Evolutionary conservation across 2,329 filamentous ascomycete species (phyloP).

Genomic region (Elsinoe australis): DNA sequence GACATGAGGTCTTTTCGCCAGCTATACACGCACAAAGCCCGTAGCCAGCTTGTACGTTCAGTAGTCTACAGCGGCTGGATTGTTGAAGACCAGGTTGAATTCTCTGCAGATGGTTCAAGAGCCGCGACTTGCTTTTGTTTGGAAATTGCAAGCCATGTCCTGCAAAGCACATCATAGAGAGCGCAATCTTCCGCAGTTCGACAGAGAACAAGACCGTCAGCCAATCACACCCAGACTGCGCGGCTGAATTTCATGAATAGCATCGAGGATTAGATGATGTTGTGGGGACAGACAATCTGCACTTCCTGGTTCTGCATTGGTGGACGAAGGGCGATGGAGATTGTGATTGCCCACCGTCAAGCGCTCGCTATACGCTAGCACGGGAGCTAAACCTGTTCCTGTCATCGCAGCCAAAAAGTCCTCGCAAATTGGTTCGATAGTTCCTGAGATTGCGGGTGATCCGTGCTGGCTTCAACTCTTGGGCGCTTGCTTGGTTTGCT

Average conservation of each 20-base stretch:
- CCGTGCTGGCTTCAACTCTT: not conserved
- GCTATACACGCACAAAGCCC: not conserved
- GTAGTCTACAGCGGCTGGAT: too few species aligned
- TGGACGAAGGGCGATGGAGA: not conserved
- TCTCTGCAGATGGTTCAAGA: too few species aligned
- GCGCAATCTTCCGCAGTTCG: slow-evolving; percentile 4
- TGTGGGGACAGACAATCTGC: slow-evolving; percentile 2
- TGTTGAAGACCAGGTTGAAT: too few species aligned
- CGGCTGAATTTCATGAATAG: not conserved
- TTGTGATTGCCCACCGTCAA: slow-evolving; percentile 9
- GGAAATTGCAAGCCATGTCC: not conserved
- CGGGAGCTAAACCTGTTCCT: slow-evolving; percentile 11
- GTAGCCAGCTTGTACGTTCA: too few species aligned
- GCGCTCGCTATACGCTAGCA: not conserved
- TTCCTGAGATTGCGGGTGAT: not conserved
- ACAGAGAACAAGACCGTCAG: not conserved
- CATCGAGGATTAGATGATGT: slow-evolving; percentile 3
- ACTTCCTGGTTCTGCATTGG: not conserved
- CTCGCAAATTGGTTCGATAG: slow-evolving; percentile 9
- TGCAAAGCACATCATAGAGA: not conserved
- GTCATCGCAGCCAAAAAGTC: slow-evolving; percentile 5
- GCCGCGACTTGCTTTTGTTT: too few species aligned
- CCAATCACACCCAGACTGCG: not conserved
- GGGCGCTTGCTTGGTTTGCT: not conserved
- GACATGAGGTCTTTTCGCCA: not conserved